Base-by-base conservation (phyloP, 106 monocot genomes). In the Amphibolis antarctica region DNA sequence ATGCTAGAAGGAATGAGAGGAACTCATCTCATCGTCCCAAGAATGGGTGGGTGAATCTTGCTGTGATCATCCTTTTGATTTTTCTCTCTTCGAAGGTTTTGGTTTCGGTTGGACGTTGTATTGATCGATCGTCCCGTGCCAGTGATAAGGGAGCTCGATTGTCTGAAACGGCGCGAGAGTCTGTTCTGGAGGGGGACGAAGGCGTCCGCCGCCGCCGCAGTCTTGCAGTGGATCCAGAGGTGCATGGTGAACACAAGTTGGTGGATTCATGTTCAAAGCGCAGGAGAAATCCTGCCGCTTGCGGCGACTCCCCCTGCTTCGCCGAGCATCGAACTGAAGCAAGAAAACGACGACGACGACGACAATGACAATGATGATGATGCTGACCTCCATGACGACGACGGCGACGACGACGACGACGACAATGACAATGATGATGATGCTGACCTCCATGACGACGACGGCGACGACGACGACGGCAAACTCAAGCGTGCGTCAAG, bases 201-300 rank as follows among this genome's bases (percentile, higher is more conserved):
- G 63, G 79, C 72, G 10, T 86, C 86, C 62, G 69, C 72, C 28
- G 74, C 71, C 13, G 84, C 86, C 62, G 69, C 72, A 42, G 74
- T 73, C 13, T 58, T 96, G 53, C 67, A 82, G 56, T 96, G 94
- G 94, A 86, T 96, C 31, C 79, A 96, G 49, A 77, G 80, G 28
- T 82, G 94, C 71, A 96, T 96, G 94, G 60, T 80, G 69, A 81
- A 74, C 22, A 62, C 60, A 46, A 73, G 79, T 51, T 83, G 86
- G 89, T 96, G 94, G 94, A 80, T 96, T 69, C 86, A 96, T 72
- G 94, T 96, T 11, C 94, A 96, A 67, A 86, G 74, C 77, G 78
- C 89, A 50, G 21, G 30, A 21, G 89, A 96, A 75, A 83, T 67
- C 0, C 9, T 68, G 50, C 74, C 96, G 12, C 76, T 76, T 28